These are phyloP conservation scores for Sedum album DNA, from an alignment of 164 flowering plant genomes.

Conservation along the genomic window DNA sequence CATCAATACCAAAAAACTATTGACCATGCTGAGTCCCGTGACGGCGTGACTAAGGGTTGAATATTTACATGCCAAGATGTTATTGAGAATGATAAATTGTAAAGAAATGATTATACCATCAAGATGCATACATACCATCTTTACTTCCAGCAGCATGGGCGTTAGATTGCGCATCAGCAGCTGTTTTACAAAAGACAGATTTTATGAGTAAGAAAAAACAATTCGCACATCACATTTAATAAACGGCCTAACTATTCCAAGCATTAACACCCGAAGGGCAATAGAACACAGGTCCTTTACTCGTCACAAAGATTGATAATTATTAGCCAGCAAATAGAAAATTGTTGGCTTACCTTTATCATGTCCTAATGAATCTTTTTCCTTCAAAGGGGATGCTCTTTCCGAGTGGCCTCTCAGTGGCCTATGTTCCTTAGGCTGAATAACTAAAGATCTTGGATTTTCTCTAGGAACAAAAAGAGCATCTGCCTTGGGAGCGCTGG, in stretches of 20 bases:
- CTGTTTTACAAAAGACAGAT: conserved; percentile 20
- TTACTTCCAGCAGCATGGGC: too few relatives aligned
- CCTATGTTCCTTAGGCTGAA: conserved; percentile 73
- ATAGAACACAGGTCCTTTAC: neutral
- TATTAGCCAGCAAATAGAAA: neutral
- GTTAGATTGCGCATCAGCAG: conserved; percentile 19
- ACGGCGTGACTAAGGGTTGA: too few relatives aligned
- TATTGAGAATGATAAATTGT: too few relatives aligned
- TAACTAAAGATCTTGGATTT: too few relatives aligned
- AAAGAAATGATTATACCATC: neutral
- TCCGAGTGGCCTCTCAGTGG: conserved; percentile 38
- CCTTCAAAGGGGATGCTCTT: conserved; percentile 34
- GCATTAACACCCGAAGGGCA: neutral
- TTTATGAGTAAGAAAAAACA: neutral
- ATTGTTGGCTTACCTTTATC: conserved; percentile 45
- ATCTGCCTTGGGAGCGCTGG: conserved; percentile 92
- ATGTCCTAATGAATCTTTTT: conserved; percentile 23
- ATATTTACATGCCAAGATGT: too few relatives aligned
- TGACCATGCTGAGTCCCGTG: too few relatives aligned
- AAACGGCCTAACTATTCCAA: neutral
- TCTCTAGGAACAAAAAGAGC: too few relatives aligned
- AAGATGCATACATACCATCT: conserved; percentile 19
- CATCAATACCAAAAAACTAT: too few relatives aligned
- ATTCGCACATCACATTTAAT: neutral
- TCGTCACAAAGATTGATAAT: neutral